These are phyloP conservation scores for Collybia nuda DNA, from an alignment of 768 basidiomycete genomes.

Conservation along the genomic window DNA sequence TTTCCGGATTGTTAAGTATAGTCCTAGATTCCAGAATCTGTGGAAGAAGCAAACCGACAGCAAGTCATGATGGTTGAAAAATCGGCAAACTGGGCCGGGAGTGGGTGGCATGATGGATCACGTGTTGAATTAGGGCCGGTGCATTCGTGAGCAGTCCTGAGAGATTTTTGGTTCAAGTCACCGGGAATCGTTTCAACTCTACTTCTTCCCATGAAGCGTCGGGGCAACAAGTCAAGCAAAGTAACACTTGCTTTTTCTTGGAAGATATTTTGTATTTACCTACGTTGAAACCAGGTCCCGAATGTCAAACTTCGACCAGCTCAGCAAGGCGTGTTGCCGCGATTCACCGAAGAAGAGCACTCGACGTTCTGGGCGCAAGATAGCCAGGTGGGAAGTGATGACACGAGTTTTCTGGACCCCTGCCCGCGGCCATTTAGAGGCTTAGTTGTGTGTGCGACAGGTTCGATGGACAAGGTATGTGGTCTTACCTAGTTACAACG, in stretches of 20 bases:
- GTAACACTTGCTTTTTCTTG: slow-evolving; percentile 23
- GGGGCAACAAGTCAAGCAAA: slow-evolving; percentile 69
- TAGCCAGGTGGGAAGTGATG: slow-evolving; percentile 47
- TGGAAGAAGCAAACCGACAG: too few relatives aligned
- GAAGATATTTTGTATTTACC: background rate
- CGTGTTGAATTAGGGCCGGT: slow-evolving; percentile 17
- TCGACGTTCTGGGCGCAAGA: slow-evolving; percentile 45
- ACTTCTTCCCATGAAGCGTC: slow-evolving; percentile 38
- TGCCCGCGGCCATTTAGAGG: slow-evolving; percentile 70
- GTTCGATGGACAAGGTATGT: slow-evolving; percentile 75
- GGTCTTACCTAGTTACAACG: background rate
- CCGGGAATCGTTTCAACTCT: background rate
- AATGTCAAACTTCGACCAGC: slow-evolving; percentile 81
- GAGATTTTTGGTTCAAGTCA: background rate
- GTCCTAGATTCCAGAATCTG: too few relatives aligned
- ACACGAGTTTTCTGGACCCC: slow-evolving; percentile 41
- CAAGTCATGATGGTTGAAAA: too few relatives aligned
- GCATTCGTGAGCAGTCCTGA: slow-evolving; percentile 11
- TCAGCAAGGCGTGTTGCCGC: slow-evolving; percentile 31
- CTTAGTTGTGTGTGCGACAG: slow-evolving; percentile 72
- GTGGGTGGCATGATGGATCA: background rate
- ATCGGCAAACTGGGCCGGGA: too few relatives aligned
- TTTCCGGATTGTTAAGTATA: too few relatives aligned
- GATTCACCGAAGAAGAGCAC: slow-evolving; percentile 21
- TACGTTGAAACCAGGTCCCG: slow-evolving; percentile 53